Evolutionary conservation across 169 alveolate species (phyloP).

Genomic region (Perkinsus olseni): DNA sequence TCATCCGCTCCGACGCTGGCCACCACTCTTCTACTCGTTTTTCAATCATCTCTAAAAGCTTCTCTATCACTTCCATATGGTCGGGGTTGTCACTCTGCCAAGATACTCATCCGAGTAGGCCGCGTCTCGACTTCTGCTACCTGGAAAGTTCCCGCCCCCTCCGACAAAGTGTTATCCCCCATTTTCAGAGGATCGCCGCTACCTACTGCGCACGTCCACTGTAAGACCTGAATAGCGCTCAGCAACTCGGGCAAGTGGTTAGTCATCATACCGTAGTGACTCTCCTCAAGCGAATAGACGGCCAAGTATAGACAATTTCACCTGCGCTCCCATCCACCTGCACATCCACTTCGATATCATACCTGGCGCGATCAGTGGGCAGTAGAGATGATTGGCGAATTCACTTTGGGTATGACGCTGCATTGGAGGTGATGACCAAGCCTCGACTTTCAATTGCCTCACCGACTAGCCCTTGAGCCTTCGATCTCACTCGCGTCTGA

Average conservation of each 20-base stretch:
- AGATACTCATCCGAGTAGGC: not conserved
- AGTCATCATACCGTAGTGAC: not conserved
- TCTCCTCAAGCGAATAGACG: not conserved
- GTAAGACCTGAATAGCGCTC: not conserved
- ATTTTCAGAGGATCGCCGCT: not conserved
- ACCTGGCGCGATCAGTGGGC: not conserved
- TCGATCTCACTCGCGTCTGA: not conserved
- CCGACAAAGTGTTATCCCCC: not conserved
- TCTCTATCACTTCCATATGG: not conserved
- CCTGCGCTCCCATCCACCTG: not conserved
- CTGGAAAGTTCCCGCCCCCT: not conserved
- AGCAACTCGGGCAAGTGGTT: not conserved
- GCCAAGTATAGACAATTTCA: not conserved
- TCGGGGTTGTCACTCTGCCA: not conserved
- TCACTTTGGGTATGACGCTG: not conserved
- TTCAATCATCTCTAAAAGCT: not conserved
- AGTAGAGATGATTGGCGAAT: not conserved
- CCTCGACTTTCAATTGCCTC: not conserved
- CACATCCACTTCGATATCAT: not conserved
- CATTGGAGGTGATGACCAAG: not conserved
- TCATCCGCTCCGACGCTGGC: not conserved
- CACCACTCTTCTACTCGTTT: not conserved
- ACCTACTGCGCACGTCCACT: not conserved
- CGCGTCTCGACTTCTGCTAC: not conserved
- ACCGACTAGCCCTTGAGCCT: not conserved